A percentile compares a stretch with the other conserved stretches of the same genome.
Evolutionary conservation across 352 stramenopile species (phyloP).

Genomic region (Pythium dissimile): DNA sequence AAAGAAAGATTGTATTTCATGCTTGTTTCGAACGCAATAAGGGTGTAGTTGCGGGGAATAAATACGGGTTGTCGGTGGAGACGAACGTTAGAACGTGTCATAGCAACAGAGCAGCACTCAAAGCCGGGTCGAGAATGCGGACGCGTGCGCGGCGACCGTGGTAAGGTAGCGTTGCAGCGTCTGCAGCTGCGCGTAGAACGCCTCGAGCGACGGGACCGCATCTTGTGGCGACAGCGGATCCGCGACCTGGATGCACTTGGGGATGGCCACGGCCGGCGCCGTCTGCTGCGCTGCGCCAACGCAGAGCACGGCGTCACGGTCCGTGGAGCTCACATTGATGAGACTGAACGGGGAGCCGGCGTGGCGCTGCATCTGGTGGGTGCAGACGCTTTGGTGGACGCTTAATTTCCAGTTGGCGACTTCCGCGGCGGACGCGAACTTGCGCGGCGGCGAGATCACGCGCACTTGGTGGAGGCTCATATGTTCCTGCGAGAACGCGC

Average conservation of each 20-base stretch:
- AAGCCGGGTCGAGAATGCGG: constrained; percentile 39
- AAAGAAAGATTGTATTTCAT: background rate
- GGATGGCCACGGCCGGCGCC: constrained; percentile 28
- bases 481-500: constrained; percentile 15
- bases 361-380: constrained; percentile 17
- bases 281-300: constrained; percentile 27
- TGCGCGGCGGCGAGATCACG: constrained; percentile 37
- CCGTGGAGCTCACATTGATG: constrained; percentile 35
- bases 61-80: too few species aligned
- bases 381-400: constrained; percentile 42
- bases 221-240: background rate
- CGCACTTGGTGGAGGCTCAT: constrained; percentile 25
- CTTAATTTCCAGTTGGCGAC: constrained; percentile 36
- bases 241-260: constrained; percentile 31
- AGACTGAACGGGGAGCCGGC: constrained; percentile 31
- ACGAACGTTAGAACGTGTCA: too few species aligned
- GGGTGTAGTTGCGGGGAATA: background rate
- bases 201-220: constrained; percentile 32
- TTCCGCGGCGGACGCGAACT: constrained; percentile 36
- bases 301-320: constrained; percentile 29
- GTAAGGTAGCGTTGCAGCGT: constrained; percentile 48
- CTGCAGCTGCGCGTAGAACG: constrained; percentile 58
- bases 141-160: constrained; percentile 27
- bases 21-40: background rate
- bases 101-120: too few species aligned